Evolutionary conservation across 192 early-diverging fungal genomes (phyloP), one percentile per base, ranked within the genome.

Genomic region (Martensiomyces pterosporus): DNA sequence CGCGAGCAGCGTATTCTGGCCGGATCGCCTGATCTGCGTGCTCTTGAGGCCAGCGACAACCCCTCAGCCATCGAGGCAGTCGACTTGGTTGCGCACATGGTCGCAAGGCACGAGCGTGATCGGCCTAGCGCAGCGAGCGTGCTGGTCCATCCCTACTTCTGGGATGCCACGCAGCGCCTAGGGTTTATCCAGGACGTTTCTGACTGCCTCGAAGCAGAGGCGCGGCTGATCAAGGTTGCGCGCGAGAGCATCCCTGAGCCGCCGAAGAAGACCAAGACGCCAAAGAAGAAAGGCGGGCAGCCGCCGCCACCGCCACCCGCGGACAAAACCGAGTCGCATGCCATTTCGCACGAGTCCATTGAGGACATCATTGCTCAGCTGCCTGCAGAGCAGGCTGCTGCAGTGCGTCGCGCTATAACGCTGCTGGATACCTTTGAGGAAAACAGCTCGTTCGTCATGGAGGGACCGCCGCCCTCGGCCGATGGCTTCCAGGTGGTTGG

Each of bases 141-240:
- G 9, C 79, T 99, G 52, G 64, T 77, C 9, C 96, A 99, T 60
- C 96, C 96, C 15, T 99, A 85, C 69, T 99, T 99, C 55, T 99
- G 96, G 96, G 80, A 84, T 12, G 64, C 89, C 1, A 64, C 87
- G 33, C 80, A 89, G 65, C 84, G 91, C 9, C 70, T 99, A 42
- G 75, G 75, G 42, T 99, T 97, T 64, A 53, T 99, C 59, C 90
- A 93, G 68, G 93, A 97, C 61, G 89, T 90, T 9, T 97, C 93
- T 0, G 94, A 99, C 66, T 80, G 96, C 19, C 84, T 97, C 49
- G 93, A 97, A 59, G 78, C 89, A 8, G 93, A 99, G 64, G 80
- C 79, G 48, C 52, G 69, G 9, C 58, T 73, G 49, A 66, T 73
- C 42, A 73, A 73, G 41, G 69, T 55, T 37, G 69, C 69, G 23